Conservation (phyloP, 257 asterid species). For the Plectranthus barbatus region DNA sequence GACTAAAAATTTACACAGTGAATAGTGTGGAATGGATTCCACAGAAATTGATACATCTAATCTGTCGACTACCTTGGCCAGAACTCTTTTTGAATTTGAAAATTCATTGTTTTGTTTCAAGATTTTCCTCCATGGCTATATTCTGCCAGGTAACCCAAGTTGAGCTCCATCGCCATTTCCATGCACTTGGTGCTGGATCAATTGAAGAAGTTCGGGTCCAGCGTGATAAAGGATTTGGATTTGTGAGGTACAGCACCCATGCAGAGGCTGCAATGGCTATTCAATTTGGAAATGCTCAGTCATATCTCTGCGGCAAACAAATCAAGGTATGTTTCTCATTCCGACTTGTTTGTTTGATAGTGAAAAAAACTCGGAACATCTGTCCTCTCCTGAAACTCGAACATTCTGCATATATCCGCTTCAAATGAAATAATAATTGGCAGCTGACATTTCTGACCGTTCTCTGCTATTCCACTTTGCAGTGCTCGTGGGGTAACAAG, state of each 20-base stretch:
- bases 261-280: constrained; percentile 92
- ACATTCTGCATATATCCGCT: background rate
- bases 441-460: background rate
- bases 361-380: background rate
- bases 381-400: background rate
- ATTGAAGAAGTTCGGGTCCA: constrained; percentile 89
- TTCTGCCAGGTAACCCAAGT: constrained; percentile 65
- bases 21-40: background rate
- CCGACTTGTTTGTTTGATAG: background rate
- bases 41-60: background rate
- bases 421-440: background rate
- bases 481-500: constrained; percentile 96
- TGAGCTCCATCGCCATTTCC: constrained; percentile 89
- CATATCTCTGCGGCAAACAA: constrained; percentile 57
- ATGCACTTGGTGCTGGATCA: constrained; percentile 77
- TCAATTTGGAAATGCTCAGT: constrained; percentile 68
- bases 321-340: constrained; percentile 52
- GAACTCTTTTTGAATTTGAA: background rate
- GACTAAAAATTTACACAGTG: no score
- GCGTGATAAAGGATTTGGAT: constrained; percentile 93
- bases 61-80: background rate
- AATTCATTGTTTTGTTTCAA: background rate
- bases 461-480: no score
- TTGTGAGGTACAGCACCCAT: constrained; percentile 84
- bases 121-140: background rate